Percentiles rank a stretch among this genome's conserved stretches.
These are phyloP conservation scores for Aphanomyces euteiches DNA, from an alignment of 352 stramenopile genomes.

Conservation along the genomic window DNA sequence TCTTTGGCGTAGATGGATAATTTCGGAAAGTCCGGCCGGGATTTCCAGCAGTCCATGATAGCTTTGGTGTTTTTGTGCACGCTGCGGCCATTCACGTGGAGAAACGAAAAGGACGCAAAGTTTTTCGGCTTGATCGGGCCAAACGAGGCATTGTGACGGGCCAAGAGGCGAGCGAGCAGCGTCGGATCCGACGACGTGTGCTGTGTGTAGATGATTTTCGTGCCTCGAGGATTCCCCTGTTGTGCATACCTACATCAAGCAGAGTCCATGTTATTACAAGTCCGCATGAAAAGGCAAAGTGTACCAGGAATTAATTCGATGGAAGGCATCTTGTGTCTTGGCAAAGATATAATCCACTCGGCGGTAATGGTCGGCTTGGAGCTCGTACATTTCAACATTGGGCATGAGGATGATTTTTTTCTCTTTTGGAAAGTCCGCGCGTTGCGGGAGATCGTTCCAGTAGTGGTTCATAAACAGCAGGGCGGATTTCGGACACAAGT, in stretches of 20 bases:
- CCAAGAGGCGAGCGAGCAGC: constrained; percentile 34
- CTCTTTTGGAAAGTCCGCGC: constrained; percentile 33
- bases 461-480: constrained; percentile 64
- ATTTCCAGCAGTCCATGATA: constrained; percentile 47
- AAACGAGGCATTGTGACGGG: not conserved
- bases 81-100: constrained; percentile 30
- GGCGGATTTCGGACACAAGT: constrained; percentile 48
- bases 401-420: constrained; percentile 38
- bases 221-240: constrained; percentile 51
- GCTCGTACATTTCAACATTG: constrained; percentile 55
- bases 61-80: constrained; percentile 44
- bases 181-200: constrained; percentile 57
- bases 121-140: constrained; percentile 7
- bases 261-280: not conserved
- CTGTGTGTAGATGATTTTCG: constrained; percentile 50
- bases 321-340: constrained; percentile 51
- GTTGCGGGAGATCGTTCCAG: constrained; percentile 36
- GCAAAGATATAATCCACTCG: constrained; percentile 51
- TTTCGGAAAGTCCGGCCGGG: constrained; percentile 36
- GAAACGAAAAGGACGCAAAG: not conserved
- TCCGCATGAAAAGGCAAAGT: not conserved
- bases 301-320: constrained; percentile 42
- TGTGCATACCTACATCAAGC: constrained; percentile 38
- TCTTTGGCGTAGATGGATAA: constrained; percentile 43
- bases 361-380: constrained; percentile 47